These are phyloP conservation scores for Protea cynaroides DNA, from an alignment of 164 flowering plant genomes.

Conservation along the genomic window DNA sequence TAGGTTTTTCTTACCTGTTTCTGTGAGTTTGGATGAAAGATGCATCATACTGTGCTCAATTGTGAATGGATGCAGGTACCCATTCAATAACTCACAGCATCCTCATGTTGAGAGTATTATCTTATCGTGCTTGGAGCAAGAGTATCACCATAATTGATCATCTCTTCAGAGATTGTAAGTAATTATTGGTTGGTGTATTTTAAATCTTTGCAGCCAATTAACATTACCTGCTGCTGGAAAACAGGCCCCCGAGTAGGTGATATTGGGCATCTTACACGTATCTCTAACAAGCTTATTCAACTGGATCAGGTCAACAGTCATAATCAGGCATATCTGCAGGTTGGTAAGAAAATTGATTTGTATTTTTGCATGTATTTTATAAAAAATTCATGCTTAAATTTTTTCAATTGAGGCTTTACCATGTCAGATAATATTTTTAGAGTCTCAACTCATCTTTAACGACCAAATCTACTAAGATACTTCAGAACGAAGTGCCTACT, in stretches of 20 bases:
- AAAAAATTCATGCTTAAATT: neutral
- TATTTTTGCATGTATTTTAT: too few relatives aligned
- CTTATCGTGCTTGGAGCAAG: conserved; percentile 78
- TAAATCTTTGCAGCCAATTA: conserved; percentile 57
- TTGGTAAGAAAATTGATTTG: conserved; percentile 14
- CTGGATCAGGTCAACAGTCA: conserved; percentile 44
- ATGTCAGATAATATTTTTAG: too few relatives aligned
- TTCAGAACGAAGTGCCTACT: too few relatives aligned
- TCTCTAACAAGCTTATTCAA: conserved; percentile 80
- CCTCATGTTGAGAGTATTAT: conserved; percentile 90
- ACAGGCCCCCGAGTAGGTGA: conserved; percentile 63
- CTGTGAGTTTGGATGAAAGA: neutral
- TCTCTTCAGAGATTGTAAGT: conserved; percentile 70
- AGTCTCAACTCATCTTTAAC: too few relatives aligned
- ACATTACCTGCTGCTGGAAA: conserved; percentile 63
- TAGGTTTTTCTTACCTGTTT: conserved; percentile 33
- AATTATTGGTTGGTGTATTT: conserved; percentile 36
- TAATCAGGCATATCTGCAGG: conserved; percentile 70
- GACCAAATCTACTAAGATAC: too few relatives aligned
- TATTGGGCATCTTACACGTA: conserved; percentile 82
- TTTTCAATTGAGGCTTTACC: too few relatives aligned
- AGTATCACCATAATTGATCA: conserved; percentile 49
- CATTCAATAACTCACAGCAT: conserved; percentile 83
- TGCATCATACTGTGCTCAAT: neutral
- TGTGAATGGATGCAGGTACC: conserved; percentile 57